A percentile compares a stretch with the other conserved stretches of the same genome.
These are phyloP conservation scores for Heliamphora exappendiculata DNA, from an alignment of 148 eudicot genomes.

Conservation along the genomic window DNA sequence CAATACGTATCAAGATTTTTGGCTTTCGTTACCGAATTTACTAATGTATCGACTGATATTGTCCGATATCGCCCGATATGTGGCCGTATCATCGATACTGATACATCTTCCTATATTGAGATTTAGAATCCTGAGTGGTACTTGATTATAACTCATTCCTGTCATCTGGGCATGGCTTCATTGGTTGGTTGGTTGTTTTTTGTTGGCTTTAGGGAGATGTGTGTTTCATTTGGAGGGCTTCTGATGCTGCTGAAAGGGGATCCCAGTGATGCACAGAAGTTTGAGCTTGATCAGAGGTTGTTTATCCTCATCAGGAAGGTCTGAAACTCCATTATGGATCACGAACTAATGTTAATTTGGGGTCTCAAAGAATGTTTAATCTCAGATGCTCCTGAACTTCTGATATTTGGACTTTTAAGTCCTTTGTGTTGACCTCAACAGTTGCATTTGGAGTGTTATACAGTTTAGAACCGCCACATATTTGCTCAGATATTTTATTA, in stretches of 20 bases:
- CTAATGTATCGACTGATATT: no score
- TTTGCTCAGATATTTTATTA: background rate
- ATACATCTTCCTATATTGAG: no score
- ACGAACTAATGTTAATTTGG: background rate
- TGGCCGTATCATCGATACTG: no score
- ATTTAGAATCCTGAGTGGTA: background rate
- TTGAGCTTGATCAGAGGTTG: slow-evolving; percentile 82
- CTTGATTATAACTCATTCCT: background rate
- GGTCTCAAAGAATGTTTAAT: background rate
- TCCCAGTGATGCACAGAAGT: slow-evolving; percentile 48
- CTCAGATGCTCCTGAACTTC: background rate
- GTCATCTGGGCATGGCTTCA: background rate
- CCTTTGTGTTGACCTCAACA: background rate
- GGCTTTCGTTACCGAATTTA: no score
- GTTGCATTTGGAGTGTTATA: background rate
- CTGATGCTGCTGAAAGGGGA: slow-evolving; percentile 86
- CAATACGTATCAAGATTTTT: no score
- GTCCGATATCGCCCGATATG: no score
- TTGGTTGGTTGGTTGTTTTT: background rate
- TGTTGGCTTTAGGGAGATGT: slow-evolving; percentile 62
- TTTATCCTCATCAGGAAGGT: slow-evolving; percentile 83
- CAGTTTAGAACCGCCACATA: no score
- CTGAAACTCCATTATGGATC: background rate
- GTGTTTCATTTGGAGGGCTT: slow-evolving; percentile 78
- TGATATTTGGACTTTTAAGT: background rate